Conservation (phyloP, 805 yeast species). For the Metschnikowia baotianmanensis region DNA sequence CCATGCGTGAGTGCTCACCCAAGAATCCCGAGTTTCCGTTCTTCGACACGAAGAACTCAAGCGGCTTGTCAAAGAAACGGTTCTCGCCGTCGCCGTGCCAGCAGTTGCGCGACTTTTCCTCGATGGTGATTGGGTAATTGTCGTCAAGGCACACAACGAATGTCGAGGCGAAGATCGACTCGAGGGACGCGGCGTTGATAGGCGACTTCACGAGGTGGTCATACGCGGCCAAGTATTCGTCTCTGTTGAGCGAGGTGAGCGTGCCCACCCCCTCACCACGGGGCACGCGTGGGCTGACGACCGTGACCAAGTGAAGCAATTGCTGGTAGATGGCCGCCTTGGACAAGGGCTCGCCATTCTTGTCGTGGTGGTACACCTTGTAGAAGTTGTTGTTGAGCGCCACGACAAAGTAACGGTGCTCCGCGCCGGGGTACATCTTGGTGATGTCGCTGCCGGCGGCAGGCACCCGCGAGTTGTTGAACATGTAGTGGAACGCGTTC, state of each 20-base stretch:
- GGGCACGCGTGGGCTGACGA: constrained; percentile 33
- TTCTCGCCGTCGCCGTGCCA: constrained; percentile 97
- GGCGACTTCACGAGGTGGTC: constrained; percentile 57
- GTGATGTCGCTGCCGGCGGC: constrained; percentile 60
- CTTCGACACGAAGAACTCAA: constrained; percentile 75
- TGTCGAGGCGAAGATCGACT: constrained; percentile 70
- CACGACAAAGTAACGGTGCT: constrained; percentile 69
- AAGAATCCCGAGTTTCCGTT: constrained; percentile 90
- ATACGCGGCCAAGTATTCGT: constrained; percentile 68
- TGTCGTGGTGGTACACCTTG: constrained; percentile 63
- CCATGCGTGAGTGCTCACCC: constrained; percentile 98
- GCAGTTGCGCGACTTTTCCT: constrained; percentile 76
- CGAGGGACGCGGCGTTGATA: constrained; percentile 57
- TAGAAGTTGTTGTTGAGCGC: constrained; percentile 76
- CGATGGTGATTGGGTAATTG: constrained; percentile 70
- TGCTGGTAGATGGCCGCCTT: constrained; percentile 54
- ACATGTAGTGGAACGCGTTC: constrained; percentile 90
- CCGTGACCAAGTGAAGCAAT: constrained; percentile 50
- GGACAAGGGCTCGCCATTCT: constrained; percentile 42
- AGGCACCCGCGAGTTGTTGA: constrained; percentile 87
- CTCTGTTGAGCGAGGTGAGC: constrained; percentile 82
- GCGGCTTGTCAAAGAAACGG: constrained; percentile 89
- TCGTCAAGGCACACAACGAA: constrained; percentile 78
- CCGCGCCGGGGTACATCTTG: constrained; percentile 45
- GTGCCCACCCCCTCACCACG: constrained; percentile 65